Base-by-base conservation (phyloP, 1,284 basidiomycete genomes). In the Naganishia sp. region DNA sequence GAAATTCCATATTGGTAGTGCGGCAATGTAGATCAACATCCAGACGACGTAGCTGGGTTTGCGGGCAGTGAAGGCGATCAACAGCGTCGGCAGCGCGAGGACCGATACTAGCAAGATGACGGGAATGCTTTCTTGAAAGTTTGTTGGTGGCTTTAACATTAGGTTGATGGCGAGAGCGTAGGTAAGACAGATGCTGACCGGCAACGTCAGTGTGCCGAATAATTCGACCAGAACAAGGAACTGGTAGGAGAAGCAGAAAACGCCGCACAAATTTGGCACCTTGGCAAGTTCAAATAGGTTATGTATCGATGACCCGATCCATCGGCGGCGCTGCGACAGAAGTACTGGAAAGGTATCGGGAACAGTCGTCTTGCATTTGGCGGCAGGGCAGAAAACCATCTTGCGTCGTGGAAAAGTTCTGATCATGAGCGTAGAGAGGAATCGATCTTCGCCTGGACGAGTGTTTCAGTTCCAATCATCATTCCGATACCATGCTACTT, bases 271-370 rank as follows among this genome's bases (percentile, higher is more conserved):
- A 75, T 99, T 93, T 70, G 92, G 90, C 33, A 99, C 96, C 68
- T 92, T 87, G 44, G 99, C 92, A 43, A 99, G 88, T 79, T 99
- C 96, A 94, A 98, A 97, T 63, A 99, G 86, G 77, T 99, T 99
- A 83, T 99, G 96, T 55, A 99, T 91, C 0, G 96, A 99, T 52
- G 94, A 98, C 80, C 98, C 99, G 83, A 99, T 99, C 96, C 96
- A 99, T 71, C 96, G 89, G 33, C 96, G 88, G 42, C 96, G 90
- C 78, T 99, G 96, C 1, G 95, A 99, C 13, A 99, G 85, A 50
- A 99, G 84, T 56, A 99, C 86, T 46, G 83, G 83, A 82, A 99
- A 99, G 0, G 92, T 94, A 77, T 99, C 94, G 9, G 96, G 96
- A 28, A 94, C 96, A 74, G 99, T 87, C 16, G 96, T 99, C 70